Evolutionary conservation across 2,329 filamentous ascomycete genomes (phyloP), one percentile per base, ranked within the genome.

Genomic region (Dothideomycetidae sp.): DNA sequence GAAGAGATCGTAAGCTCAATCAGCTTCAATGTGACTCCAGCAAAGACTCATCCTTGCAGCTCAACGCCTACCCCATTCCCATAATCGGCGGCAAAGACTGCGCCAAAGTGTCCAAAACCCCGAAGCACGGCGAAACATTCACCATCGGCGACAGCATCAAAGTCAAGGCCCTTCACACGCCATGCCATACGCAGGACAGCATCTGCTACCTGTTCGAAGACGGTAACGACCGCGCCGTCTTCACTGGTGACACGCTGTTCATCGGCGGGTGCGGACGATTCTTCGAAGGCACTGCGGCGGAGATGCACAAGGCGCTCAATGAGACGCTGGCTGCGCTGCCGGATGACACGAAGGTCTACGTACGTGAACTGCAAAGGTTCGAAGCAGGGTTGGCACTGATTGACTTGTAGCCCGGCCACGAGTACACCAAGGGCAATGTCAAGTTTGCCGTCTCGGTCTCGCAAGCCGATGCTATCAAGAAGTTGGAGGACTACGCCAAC

Each of bases 341-440:
- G 0, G 79, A 93, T 48, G 85, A 96, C 50, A 96, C 90, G 1
- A 79, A 79, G 46, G 83, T 98, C 46, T 98, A 83, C 55, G 81
- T 88, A 60, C 54, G 77, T 65, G 7, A 13, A 10, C 5, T 11
- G 9, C 13, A 12, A 2, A 16, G 10, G n/a, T 3, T 16, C 11
- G 28, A 9, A 30, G 5, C 5, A 9, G 21, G 9, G 19, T 12
- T 7, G 21, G 21, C 21, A 26, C 21, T 26, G 21, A 26, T n/a
- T 26, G 21, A n/a, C 13, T 37, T 19, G 39, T 44, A 88, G 78
- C 86, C 88, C 12, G 90, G 90, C 3, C 90, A 98, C 52, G 90
- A 96, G 59, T 98, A 98, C 63, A 98, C 90, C n/a, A 93, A 90
- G 60, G 72, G 79, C 36, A 98, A 98, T 53, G 84, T 90, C 51